Conservation (phyloP, 1,284 basidiomycete species). For the Leccinum subspadiceum region DNA sequence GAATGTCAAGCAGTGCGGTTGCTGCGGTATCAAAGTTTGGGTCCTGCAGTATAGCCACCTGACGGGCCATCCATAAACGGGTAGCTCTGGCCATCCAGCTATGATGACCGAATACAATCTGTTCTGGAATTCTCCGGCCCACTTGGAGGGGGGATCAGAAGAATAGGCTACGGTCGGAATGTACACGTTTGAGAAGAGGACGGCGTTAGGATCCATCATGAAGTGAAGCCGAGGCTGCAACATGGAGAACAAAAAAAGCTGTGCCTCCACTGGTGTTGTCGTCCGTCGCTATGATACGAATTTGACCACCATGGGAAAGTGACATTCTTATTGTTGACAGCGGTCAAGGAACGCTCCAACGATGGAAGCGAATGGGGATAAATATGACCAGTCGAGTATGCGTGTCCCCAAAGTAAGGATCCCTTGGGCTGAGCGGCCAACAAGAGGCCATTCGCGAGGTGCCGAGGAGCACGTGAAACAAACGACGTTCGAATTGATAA, state of each 20-base stretch:
- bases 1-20: not conserved
- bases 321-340: constrained; percentile 12
- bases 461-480: constrained; percentile 31
- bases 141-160: not conserved
- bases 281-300: constrained; percentile 26
- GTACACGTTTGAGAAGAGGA: constrained; percentile 11
- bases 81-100: constrained; percentile 14
- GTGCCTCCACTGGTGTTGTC: constrained; percentile 3
- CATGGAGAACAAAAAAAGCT: constrained; percentile 4
- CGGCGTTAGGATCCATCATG: constrained; percentile 10
- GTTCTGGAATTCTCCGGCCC: constrained; percentile 8
- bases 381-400: constrained; percentile 14
- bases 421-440: constrained; percentile 2
- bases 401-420: constrained; percentile 17
- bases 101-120: constrained; percentile 1
- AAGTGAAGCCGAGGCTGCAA: constrained; percentile 9
- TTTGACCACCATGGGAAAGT: constrained; percentile 31
- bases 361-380: constrained; percentile 22
- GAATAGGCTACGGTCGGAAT: constrained; percentile 6
- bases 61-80: constrained; percentile 21
- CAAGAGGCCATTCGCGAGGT: constrained; percentile 24
- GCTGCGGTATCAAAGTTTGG: constrained; percentile 9
- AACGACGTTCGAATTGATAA: constrained; percentile 6
- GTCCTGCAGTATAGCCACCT: constrained; percentile 4
- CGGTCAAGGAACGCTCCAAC: constrained; percentile 14